Evolutionary conservation across 169 alveolate species (phyloP).

Genomic region (Eimeria zaria): DNA sequence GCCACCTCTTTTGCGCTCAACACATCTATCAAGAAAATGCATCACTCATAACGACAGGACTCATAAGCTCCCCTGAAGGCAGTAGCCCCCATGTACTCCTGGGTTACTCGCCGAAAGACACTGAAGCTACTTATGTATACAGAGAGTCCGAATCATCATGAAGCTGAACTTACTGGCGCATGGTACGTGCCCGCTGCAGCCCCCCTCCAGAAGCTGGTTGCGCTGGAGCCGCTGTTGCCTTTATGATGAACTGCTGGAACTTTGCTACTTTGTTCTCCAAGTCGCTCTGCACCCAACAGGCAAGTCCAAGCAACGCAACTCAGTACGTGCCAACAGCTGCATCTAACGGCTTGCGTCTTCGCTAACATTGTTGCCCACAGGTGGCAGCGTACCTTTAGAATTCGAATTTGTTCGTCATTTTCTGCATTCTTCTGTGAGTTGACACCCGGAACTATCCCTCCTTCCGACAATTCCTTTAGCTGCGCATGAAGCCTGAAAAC

Average conservation of each 20-base stretch:
- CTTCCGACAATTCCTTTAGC: conserved; percentile 80
- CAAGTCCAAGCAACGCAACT: background rate
- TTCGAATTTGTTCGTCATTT: conserved; percentile 71
- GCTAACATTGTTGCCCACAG: background rate
- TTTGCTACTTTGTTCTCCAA: conserved; percentile 90
- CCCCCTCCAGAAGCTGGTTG: conserved; percentile 16
- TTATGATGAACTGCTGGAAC: conserved; percentile 90
- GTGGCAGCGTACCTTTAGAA: conserved; percentile 46
- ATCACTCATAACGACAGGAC: background rate
- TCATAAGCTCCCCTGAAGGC: background rate
- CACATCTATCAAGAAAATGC: background rate
- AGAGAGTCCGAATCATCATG: background rate
- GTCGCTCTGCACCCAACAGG: conserved; percentile 83
- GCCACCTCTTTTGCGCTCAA: background rate
- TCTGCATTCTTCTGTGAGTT: conserved; percentile 36
- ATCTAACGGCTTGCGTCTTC: background rate
- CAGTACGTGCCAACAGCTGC: background rate
- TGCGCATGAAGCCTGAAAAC: conserved; percentile 77
- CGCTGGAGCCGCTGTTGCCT: conserved; percentile 85
- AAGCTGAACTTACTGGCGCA: conserved; percentile 50
- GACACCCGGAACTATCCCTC: conserved; percentile 53
- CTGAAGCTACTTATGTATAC: background rate
- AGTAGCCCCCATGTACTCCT: background rate
- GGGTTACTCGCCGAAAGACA: background rate
- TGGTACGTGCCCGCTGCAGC: conserved; percentile 44